These are phyloP conservation scores for Solanum peruvianum DNA, from an alignment of 257 asterid genomes.

Conservation along the genomic window DNA sequence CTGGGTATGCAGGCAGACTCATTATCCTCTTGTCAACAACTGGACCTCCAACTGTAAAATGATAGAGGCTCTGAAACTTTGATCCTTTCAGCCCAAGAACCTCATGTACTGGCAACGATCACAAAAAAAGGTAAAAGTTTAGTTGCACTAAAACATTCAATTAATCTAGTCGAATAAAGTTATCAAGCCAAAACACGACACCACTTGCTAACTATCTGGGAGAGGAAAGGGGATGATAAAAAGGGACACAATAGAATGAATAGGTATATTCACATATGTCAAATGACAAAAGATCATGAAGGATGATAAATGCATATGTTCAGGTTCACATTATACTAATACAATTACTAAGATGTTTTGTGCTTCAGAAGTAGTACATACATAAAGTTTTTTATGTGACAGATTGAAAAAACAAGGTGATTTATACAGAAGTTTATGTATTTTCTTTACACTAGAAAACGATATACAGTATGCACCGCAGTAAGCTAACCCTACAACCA, in stretches of 20 bases:
- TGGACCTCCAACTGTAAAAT: slow-evolving; percentile 79
- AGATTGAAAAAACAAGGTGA: neutral
- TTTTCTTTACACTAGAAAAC: neutral
- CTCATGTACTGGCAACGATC: slow-evolving; percentile 58
- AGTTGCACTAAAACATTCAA: neutral
- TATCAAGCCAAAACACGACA: neutral
- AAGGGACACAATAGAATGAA: neutral
- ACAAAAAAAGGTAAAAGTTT: neutral
- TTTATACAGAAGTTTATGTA: neutral
- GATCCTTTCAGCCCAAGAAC: slow-evolving; percentile 62
- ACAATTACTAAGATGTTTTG: neutral
- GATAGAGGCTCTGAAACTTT: slow-evolving; percentile 76
- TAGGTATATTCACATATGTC: neutral
- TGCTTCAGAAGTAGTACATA: neutral
- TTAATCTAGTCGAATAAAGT: neutral
- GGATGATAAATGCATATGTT: neutral
- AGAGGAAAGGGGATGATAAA: neutral
- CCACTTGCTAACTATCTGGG: neutral
- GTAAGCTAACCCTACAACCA: neutral
- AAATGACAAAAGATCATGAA: neutral
- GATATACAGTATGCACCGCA: neutral
- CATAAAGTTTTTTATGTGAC: neutral
- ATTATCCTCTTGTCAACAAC: slow-evolving; percentile 76
- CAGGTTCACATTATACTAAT: neutral
- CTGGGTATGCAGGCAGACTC: slow-evolving; percentile 93